These are phyloP conservation scores for Pachyrhizus erosus DNA, from an alignment of 306 rosid species.

Conservation along the genomic window DNA sequence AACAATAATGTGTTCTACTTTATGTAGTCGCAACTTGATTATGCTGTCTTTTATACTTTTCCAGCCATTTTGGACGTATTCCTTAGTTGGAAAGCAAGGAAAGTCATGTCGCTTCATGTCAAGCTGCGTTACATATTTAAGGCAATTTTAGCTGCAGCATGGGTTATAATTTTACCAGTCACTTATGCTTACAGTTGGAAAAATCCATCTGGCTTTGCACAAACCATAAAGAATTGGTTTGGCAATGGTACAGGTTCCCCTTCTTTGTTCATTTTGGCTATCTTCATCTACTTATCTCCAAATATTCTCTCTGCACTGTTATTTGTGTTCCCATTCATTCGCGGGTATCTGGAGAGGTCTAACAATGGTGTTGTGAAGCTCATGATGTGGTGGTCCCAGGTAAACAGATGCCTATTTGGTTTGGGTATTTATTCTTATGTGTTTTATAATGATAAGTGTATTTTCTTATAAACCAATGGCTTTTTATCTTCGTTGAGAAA, in stretches of 20 bases:
- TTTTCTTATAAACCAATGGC: slow-evolving; percentile 13
- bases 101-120: slow-evolving; percentile 75
- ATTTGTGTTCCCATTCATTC: slow-evolving; percentile 83
- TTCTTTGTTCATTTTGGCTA: slow-evolving; percentile 87
- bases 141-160: slow-evolving; percentile 71
- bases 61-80: slow-evolving; percentile 85
- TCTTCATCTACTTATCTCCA: slow-evolving; percentile 85
- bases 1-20: slow-evolving; percentile 27
- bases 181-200: slow-evolving; percentile 90
- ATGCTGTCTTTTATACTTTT: slow-evolving; percentile 42
- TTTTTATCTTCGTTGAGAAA: slow-evolving; percentile 32
- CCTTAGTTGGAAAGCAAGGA: slow-evolving; percentile 92
- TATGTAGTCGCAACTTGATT: slow-evolving; percentile 34
- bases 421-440: slow-evolving; percentile 10
- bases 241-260: slow-evolving; percentile 88
- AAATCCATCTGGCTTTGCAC: slow-evolving; percentile 82
- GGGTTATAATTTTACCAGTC: slow-evolving; percentile 93
- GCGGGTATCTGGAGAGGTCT: slow-evolving; percentile 81
- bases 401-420: slow-evolving; percentile 44
- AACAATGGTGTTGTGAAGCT: slow-evolving; percentile 60
- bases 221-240: slow-evolving; percentile 87
- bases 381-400: slow-evolving; percentile 99
- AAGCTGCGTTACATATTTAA: slow-evolving; percentile 83
- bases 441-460: slow-evolving; percentile 15
- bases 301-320: slow-evolving; percentile 79